Evolutionary conservation across 305 asterid genomes (phyloP).

Genomic region (Fraxinus sp.): DNA sequence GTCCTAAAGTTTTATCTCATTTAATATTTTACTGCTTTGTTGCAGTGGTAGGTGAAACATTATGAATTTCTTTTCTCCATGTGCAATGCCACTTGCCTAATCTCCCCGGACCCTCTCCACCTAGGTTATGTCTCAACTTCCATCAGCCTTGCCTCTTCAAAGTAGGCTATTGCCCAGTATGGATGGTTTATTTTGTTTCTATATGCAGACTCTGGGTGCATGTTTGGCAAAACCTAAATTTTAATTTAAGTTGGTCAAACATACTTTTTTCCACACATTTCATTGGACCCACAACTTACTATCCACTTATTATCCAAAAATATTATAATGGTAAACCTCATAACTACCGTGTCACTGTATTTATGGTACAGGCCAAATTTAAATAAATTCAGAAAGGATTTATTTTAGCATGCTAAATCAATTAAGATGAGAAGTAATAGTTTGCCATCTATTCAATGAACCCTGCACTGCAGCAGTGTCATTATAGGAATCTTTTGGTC

Average conservation of each 20-base stretch:
- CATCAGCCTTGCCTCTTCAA: slow-evolving; percentile 22
- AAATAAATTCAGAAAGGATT: background rate
- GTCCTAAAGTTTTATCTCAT: background rate
- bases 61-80: slow-evolving; percentile 28
- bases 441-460: background rate
- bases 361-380: background rate
- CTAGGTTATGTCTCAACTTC: slow-evolving; percentile 19
- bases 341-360: background rate
- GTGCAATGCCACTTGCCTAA: slow-evolving; percentile 15
- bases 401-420: background rate
- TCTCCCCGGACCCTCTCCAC: background rate
- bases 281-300: background rate
- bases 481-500: background rate
- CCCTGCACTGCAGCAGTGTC: background rate
- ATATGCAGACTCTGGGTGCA: background rate
- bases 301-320: background rate
- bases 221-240: background rate
- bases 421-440: background rate
- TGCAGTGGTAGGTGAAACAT: slow-evolving; percentile 34
- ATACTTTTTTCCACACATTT: background rate
- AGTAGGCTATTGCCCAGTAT: slow-evolving; percentile 19
- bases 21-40: slow-evolving; percentile 21
- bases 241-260: background rate
- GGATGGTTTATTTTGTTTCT: background rate
- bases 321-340: background rate